Evolutionary conservation across 371 early-diverging fungal genomes (phyloP), one percentile per base, ranked within the genome.

Genomic region (Mucor piriformis): DNA sequence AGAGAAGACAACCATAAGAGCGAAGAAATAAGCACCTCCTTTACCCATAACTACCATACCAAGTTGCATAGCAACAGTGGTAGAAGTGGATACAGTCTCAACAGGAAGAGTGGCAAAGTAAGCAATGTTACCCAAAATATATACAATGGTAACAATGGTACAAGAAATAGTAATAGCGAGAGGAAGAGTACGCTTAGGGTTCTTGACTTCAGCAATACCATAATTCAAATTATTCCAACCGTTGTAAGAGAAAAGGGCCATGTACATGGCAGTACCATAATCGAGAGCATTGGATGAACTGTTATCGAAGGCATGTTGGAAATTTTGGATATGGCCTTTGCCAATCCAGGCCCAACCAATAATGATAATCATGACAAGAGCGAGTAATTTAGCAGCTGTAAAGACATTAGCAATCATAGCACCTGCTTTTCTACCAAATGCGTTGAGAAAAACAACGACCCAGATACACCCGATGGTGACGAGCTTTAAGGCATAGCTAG

Each of bases 181-280:
- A n/a, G 86, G 87, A 35, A 88, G 67, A 46, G 72, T 72, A 29
- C 67, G 67, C 18, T 66, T 57, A 6, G 87, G 83, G 34, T 87
- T 74, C 54, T 77, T 76, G 40, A 88, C 79, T 64, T 87, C 86
- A n/a, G 79, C 73, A 5, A 85, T 72, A 46, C 86, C 86, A 35
- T 83, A 74, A 57, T 88, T 88, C 27, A 88, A 66, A 60, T 82
- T 85, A 54, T 83, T 86, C 75, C 84, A 85, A 12, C 75, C 75
- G 54, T 84, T 84, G 49, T 81, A 86, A 1, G 85, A 83, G 71
- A 85, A 86, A n/a, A 88, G 64, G 10, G 84, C 86, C 49, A 78
- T 67, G 48, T 83, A 82, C 59, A 88, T 72, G 2, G 86, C 85
- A 7, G 82, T 70, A 32, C 84, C 83, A 62, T 84, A 84, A 32